Percentiles rank a stretch among this genome's conserved stretches.
These are phyloP conservation scores for Sequoia sempervirens DNA, from an alignment of 75 land plant genomes.

Conservation along the genomic window DNA sequence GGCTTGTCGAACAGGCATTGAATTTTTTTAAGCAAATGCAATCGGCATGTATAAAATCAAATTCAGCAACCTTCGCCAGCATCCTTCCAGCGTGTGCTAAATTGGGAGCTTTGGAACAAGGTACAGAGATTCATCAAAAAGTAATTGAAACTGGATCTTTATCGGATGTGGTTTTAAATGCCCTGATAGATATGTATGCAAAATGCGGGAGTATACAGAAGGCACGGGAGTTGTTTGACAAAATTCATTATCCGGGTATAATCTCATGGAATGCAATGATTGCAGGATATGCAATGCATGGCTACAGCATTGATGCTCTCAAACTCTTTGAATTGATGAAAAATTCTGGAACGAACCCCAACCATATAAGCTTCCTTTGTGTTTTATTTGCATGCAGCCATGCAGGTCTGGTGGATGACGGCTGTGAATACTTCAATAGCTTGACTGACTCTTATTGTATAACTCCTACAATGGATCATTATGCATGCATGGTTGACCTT, in stretches of 20 bases:
- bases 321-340: constrained; percentile 14
- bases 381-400: constrained; percentile 18
- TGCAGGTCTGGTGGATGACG: constrained; percentile 15
- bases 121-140: constrained; percentile 13
- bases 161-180: constrained; percentile 7
- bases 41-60: constrained; percentile 7
- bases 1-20: constrained; percentile 7
- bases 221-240: constrained; percentile 15
- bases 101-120: constrained; percentile 8
- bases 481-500: constrained; percentile 33
- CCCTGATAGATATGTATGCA: constrained; percentile 21
- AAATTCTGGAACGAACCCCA: constrained; percentile 2
- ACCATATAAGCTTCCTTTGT: constrained; percentile 10
- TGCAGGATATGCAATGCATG: constrained; percentile 24
- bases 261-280: constrained; percentile 18
- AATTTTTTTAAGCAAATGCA: constrained; percentile 14
- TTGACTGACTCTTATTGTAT: constrained; percentile 16
- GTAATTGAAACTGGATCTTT: constrained; percentile 6
- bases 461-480: constrained; percentile 23
- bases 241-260: background rate
- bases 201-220: constrained; percentile 21
- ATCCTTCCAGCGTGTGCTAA: constrained; percentile 9
- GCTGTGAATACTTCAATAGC: constrained; percentile 12
- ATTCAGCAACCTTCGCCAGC: constrained; percentile 5
- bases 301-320: constrained; percentile 7